Conservation (phyloP, 352 stramenopile genomes). For the Pythium aquatile region DNA sequence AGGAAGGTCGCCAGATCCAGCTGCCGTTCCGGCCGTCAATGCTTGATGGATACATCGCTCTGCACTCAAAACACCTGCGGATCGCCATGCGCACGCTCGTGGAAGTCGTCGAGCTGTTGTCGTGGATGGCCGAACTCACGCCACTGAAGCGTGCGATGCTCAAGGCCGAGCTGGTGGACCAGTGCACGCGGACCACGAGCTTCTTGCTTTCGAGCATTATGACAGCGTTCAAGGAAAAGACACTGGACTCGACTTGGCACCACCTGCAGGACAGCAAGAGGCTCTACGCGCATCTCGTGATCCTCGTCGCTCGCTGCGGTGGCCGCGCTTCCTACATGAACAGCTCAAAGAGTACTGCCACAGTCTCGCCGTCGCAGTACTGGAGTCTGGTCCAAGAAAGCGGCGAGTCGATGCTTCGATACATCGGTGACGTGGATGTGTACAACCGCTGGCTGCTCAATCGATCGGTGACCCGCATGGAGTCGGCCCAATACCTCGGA, state of each 20-base stretch:
- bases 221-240: slow-evolving; percentile 38
- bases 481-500: slow-evolving; percentile 51
- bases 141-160: slow-evolving; percentile 47
- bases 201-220: slow-evolving; percentile 54
- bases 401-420: slow-evolving; percentile 42
- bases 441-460: slow-evolving; percentile 61
- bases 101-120: slow-evolving; percentile 60
- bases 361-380: slow-evolving; percentile 44
- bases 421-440: slow-evolving; percentile 66
- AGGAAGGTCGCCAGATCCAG: slow-evolving; percentile 22
- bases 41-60: slow-evolving; percentile 44
- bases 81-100: slow-evolving; percentile 61
- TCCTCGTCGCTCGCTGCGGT: slow-evolving; percentile 59
- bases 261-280: slow-evolving; percentile 57
- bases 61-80: slow-evolving; percentile 70
- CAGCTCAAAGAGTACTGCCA: slow-evolving; percentile 22
- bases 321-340: slow-evolving; percentile 17
- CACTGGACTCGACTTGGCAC: slow-evolving; percentile 50
- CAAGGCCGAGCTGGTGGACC: slow-evolving; percentile 57
- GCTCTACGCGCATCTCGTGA: slow-evolving; percentile 55
- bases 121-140: slow-evolving; percentile 55
- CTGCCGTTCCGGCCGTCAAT: slow-evolving; percentile 32
- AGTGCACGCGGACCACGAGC: slow-evolving; percentile 58
- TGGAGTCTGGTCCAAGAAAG: slow-evolving; percentile 62
- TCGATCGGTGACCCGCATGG: slow-evolving; percentile 46